Conservation (phyloP, 2,329 filamentous ascomycete species). For the Phyllosticta capitalensis region DNA sequence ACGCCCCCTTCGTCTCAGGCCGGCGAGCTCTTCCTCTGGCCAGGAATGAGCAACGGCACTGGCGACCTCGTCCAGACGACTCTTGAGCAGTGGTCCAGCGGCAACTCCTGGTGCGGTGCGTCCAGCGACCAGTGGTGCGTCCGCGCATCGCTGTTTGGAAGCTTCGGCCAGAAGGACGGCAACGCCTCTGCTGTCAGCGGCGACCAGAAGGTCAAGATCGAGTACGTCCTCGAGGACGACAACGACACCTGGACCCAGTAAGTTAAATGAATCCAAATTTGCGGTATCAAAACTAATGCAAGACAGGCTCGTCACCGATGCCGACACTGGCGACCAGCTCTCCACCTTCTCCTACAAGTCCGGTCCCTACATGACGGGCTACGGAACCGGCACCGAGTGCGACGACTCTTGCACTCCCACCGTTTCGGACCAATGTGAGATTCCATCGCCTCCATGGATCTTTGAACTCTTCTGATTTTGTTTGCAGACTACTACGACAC, state of each 20-base stretch:
- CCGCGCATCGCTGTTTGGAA: constrained; percentile 32
- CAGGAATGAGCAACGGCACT: constrained; percentile 38
- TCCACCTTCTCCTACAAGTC: constrained; percentile 26
- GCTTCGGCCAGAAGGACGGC: constrained; percentile 32
- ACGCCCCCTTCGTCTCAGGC: constrained; percentile 28
- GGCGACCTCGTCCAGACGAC: constrained; percentile 36
- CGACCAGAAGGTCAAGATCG: constrained; percentile 25
- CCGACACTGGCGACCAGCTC: constrained; percentile 24
- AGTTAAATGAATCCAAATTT: background rate
- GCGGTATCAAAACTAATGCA: background rate
- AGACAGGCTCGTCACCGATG: constrained; percentile 24
- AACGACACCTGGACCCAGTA: constrained; percentile 25
- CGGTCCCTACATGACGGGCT: constrained; percentile 29
- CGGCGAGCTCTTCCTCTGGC: constrained; percentile 35
- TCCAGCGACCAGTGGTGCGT: constrained; percentile 33
- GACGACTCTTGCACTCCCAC: constrained; percentile 30
- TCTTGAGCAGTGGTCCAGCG: constrained; percentile 30
- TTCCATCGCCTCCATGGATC: background rate
- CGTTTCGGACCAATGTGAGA: constrained; percentile 23
- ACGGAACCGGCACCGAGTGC: constrained; percentile 35
- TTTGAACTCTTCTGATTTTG: background rate
- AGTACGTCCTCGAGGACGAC: constrained; percentile 19
- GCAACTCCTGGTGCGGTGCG: constrained; percentile 35
- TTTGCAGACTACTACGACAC: constrained; percentile 30
- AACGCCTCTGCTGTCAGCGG: constrained; percentile 15